phyloP scores from a whole-genome alignment of 495 filamentous ascomycete species.

The Hypoxylon subgilvum region DNA sequence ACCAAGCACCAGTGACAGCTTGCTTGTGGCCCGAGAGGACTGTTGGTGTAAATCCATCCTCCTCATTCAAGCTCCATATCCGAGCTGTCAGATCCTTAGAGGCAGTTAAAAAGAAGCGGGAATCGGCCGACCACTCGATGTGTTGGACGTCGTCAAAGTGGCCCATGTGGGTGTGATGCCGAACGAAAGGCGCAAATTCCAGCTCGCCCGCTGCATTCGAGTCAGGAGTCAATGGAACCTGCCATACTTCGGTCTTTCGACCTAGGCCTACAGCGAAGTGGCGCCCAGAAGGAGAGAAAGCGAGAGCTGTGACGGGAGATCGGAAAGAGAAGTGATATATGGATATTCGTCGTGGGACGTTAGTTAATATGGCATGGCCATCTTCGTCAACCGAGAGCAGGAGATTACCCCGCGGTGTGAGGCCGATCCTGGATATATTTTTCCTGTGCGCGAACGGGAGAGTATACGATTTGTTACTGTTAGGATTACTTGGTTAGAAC shows the following conservation, averaged over 20 bases:
- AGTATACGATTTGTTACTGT: slow-evolving; percentile 93
- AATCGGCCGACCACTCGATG: slow-evolving; percentile 94
- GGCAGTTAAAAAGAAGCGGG: slow-evolving; percentile 87
- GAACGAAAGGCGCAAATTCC: slow-evolving; percentile 92
- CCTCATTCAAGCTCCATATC: slow-evolving; percentile 90
- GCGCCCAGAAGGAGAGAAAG: slow-evolving; percentile 89
- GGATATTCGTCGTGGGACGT: slow-evolving; percentile 80
- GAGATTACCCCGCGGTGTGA: slow-evolving; percentile 87
- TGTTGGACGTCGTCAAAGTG: slow-evolving; percentile 86
- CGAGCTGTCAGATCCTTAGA: slow-evolving; percentile 90
- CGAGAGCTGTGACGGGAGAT: slow-evolving; percentile 77
- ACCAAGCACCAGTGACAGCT: slow-evolving; percentile 85
- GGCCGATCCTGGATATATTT: slow-evolving; percentile 85
- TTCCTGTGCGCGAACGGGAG: slow-evolving; percentile 92
- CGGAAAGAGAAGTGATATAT: slow-evolving; percentile 96
- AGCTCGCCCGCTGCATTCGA: slow-evolving; percentile 77
- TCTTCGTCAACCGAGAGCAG: slow-evolving; percentile 92
- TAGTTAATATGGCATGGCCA: slow-evolving; percentile 89
- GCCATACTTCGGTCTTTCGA: slow-evolving; percentile 89
- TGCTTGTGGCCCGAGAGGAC: slow-evolving; percentile 88
- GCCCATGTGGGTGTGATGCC: slow-evolving; percentile 81
- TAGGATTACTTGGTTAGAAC: slow-evolving; percentile 34
- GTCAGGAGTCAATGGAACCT: slow-evolving; percentile 86
- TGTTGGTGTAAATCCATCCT: slow-evolving; percentile 87
- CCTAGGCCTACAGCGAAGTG: slow-evolving; percentile 88